Base-by-base conservation (phyloP, 495 filamentous ascomycete species). In the Cercophora newfieldiana region DNA sequence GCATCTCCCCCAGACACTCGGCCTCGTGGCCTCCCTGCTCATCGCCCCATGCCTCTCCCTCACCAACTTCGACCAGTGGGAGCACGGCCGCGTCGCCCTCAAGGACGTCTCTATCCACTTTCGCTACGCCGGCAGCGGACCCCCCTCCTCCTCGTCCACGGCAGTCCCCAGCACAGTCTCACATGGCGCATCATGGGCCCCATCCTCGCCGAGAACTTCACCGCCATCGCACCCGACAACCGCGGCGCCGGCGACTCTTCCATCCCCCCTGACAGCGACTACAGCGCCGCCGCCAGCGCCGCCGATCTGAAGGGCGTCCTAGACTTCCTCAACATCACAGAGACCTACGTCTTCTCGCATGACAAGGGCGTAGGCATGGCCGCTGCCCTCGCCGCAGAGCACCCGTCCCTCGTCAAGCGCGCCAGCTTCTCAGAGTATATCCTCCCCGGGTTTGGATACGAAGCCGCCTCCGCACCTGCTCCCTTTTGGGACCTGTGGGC, bases 161-260 rank as follows among this genome's bases (percentile, higher is more conserved):
- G 37, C 12, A 44, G 74, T 56, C 76, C 78, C 10, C 71, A 81
- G 53, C 72, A 76, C 68, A 78, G 75, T 33, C 60, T 79, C 30
- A 81, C 81, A 26, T 87, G 84, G 75, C 83, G 82, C 73, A 78
- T 74, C 58, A 81, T 88, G 68, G 85, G 85, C 6, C 86, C 84
- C 12, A 81, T 87, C 60, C 78, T 87, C 31, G 77, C 83, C 6
- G 81, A 87, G 70, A 82, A 85, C 71, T 85, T 85, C 61, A 81
- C 75, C 10, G 77, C 78, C 64, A 79, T 81, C 59, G 78, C 76
- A 0, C 72, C 76, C 0, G 79, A 80, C 66, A 75, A 74, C 66
- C 79, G 77, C 57, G 78, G 77, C 55, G 68, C 66, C 31, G 79
- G 79, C 55, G 74, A 79, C 64, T 77, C 73, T 29, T 70, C 71